Evolutionary conservation across 176 grass and related monocot genomes (phyloP), one percentile per base, ranked within the genome.

Genomic region (Zea mays): DNA sequence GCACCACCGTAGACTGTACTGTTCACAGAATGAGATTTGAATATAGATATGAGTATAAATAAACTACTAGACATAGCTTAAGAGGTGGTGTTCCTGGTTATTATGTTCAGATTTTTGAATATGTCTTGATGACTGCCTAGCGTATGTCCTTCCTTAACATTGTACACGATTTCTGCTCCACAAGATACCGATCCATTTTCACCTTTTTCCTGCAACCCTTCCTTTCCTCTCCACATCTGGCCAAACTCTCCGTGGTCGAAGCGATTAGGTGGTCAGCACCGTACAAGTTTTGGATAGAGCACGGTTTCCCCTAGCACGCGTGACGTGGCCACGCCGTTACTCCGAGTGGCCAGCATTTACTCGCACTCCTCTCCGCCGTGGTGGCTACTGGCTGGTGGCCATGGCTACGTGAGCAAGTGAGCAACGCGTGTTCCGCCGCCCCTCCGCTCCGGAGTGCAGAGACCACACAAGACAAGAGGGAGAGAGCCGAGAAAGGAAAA

Each of bases 281-380:
- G 45, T 66, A 38, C 64, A 0, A 45, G 41, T 6, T 46, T 61
- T 69, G 64, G 71, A 81, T 70, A 76, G 45, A 76, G 45, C 44
- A 75, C 62, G 67, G 20, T 54, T 86, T 27, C 40, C 63, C 54
- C 62, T 27, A 37, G 33, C 63, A 10, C 14, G 6, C 12, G 10
- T 81, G 77, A 70, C 64, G 84, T 86, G 78, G 55, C 77, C 52
- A 2, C 59, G 19, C 76, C 6, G 15, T 59, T 19, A 1, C 14
- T 62, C 35, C 37, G 84, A 72, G 66, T 71, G 72, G 78, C 38
- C 78, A 76, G 8, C 16, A 14, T 71, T 16, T 3, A 10, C 45
- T 8, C 1, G 34, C 33, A 10, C 61, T 7, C 21, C 35, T 20
- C 10, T n/a, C 16, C 20, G 37, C 37, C 7, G n/a, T 19, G 17